phyloP scores from a whole-genome alignment of 495 filamentous ascomycete species.

The Tuber microsphaerosporum region DNA sequence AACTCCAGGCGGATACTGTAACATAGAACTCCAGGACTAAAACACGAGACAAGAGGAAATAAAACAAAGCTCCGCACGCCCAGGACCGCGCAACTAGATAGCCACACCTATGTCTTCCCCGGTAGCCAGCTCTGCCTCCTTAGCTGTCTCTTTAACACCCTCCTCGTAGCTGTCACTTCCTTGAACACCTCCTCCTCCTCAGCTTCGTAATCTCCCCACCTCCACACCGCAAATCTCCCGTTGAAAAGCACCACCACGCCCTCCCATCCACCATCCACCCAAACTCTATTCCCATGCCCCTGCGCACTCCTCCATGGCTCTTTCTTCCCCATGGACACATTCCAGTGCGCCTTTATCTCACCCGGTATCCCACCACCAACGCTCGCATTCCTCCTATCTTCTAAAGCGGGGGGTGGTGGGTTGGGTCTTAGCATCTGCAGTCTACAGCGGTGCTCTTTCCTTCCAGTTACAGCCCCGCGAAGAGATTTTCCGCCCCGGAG shows the following conservation, averaged over 20 bases:
- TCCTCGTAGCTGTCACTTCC: neutral
- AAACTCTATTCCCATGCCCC: neutral
- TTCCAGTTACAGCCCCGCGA: neutral
- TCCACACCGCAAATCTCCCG: neutral
- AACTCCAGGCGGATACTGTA: neutral
- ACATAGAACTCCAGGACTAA: constrained; percentile 2
- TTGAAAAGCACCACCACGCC: constrained; percentile 1
- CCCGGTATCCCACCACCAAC: constrained; percentile 2
- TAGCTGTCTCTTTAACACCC: neutral
- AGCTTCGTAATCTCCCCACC: constrained; percentile 2
- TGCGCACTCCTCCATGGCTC: neutral
- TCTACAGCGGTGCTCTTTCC: constrained; percentile 2
- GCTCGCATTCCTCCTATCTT: neutral
- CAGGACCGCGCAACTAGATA: neutral
- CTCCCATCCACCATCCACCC: neutral
- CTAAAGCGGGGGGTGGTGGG: neutral
- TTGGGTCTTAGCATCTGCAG: neutral
- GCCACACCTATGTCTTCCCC: neutral
- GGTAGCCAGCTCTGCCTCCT: neutral
- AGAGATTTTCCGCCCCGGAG: neutral
- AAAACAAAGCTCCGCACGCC: neutral
- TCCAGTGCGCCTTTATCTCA: neutral
- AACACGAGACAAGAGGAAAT: neutral
- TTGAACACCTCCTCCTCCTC: constrained; percentile 1
- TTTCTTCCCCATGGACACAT: neutral